Base-by-base conservation (phyloP, 2,329 filamentous ascomycete genomes). In the Alternaria novae-zelandiae region DNA sequence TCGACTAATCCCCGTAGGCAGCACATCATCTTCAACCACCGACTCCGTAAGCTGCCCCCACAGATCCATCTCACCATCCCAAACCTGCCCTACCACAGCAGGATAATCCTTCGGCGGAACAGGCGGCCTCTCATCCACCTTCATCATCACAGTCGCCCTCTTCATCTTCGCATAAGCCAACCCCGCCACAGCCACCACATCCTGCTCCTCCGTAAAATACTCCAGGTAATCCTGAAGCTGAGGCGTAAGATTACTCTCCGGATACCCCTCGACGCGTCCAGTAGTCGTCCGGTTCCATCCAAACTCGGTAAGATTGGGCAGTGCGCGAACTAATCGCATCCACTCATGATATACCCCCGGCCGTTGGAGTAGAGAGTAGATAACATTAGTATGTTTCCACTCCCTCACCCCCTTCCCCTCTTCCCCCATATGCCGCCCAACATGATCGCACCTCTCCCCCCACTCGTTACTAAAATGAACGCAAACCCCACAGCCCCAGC, bases 401-500 rank as follows among this genome's bases (percentile, higher is more conserved):
- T 90, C 84, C n/a, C 81, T 80, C 74, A 88, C 88, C 44, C 84
- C 87, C 75, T 86, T 83, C 10, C 66, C 61, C 5, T 71, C 66
- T 9, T 68, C 67, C 70, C 90, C 88, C 70, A 90, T 90, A 69
- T 91, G 89, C 5, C 83, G 80, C n/a, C 87, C 87, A 21, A 91
- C 85, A 65, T 91, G 89, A 70, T 90, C 87, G 63, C 90, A 88
- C 71, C 90, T 86, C 49, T 88, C 86, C 67, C 88, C 86, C 65
- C 88, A 86, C 28, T 86, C 85, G 11, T 83, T 83, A 59, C 88
- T 86, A 61, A 90, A 84, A 8, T 87, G 88, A 6, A 84, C 86
- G 69, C 89, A 91, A 74, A 91, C 90, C 8, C 89, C 89, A 63
- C 89, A 91, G 2, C 88, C 88, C 86, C 88, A 91, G 43, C 88